A percentile compares a stretch with the other conserved stretches of the same genome.
phyloP scores from a whole-genome alignment of 176 grass and related monocot species.

The Oryza nivara region DNA sequence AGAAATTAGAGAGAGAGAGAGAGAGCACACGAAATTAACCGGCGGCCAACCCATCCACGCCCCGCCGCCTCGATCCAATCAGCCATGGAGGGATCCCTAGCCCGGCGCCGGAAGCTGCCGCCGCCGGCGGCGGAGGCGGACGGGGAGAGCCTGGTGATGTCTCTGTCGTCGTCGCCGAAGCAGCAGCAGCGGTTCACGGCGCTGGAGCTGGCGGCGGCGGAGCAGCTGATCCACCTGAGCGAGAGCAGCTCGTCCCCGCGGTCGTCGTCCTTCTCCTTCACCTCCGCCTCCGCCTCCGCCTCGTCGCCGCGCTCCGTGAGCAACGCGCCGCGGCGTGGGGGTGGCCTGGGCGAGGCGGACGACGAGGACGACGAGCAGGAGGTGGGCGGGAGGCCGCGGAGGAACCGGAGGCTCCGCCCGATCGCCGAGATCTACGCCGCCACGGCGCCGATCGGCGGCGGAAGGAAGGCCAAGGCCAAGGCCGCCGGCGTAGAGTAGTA shows the following conservation, averaged over 20 bases:
- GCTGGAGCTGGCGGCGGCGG: slow-evolving; percentile 70
- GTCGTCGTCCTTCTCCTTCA: neutral
- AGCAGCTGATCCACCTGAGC: slow-evolving; percentile 81
- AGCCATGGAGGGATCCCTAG: slow-evolving; percentile 19
- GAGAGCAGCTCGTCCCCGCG: slow-evolving; percentile 55
- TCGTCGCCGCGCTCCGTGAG: slow-evolving; percentile 38
- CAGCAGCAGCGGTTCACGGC: slow-evolving; percentile 38
- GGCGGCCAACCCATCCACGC: neutral
- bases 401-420: slow-evolving; percentile 58
- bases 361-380: slow-evolving; percentile 48
- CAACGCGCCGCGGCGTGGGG: neutral
- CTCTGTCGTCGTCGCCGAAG: neutral
- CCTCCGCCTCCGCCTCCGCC: slow-evolving; percentile 25
- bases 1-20: neutral
- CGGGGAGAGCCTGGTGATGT: too few relatives aligned
- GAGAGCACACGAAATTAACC: neutral
- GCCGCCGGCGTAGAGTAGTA: slow-evolving; percentile 9
- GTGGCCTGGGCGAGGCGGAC: neutral
- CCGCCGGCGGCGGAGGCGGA: neutral
- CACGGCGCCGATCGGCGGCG: slow-evolving; percentile 17
- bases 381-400: slow-evolving; percentile 40
- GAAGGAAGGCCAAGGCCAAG: slow-evolving; percentile 15
- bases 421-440: slow-evolving; percentile 62
- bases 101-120: neutral
- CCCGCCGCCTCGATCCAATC: neutral